Percentiles rank a stretch among this genome's conserved stretches.
Evolutionary conservation across 2,329 filamentous ascomycete genomes (phyloP).

Genomic region (Ceratocystis diversiconidia): DNA sequence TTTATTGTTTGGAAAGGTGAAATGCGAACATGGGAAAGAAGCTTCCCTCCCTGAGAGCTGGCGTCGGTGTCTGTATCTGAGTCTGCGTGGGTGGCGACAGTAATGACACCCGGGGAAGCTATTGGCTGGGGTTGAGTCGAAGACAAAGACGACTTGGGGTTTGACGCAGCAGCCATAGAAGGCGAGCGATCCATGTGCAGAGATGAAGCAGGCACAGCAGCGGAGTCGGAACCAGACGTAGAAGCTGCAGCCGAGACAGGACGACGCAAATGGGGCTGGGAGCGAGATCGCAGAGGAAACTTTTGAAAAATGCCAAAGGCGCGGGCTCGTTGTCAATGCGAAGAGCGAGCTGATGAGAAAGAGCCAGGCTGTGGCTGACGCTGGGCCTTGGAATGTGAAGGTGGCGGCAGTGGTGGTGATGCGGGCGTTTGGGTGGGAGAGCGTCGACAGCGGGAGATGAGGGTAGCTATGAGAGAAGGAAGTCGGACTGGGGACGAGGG

Average conservation of each 20-base stretch:
- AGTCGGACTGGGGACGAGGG: not conserved
- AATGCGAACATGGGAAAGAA: not conserved
- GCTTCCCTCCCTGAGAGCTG: not conserved
- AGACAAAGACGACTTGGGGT: not conserved
- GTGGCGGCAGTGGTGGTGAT: not conserved
- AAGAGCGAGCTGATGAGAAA: slow-evolving; percentile 1
- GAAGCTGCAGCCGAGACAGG: not conserved
- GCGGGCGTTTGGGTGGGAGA: slow-evolving; percentile 2
- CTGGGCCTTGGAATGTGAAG: not conserved
- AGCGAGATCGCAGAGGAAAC: slow-evolving; percentile 12
- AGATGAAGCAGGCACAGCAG: not conserved
- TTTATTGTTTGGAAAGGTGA: not conserved
- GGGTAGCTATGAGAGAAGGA: slow-evolving; percentile 9
- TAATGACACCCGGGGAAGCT: not conserved
- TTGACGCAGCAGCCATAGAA: not conserved
- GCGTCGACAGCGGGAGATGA: slow-evolving; percentile 14
- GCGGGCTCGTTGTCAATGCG: slow-evolving; percentile 17
- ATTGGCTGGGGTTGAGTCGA: not conserved
- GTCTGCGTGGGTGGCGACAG: not conserved
- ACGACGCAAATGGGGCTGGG: slow-evolving; percentile 9
- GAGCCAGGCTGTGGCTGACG: no score
- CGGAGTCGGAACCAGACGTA: not conserved
- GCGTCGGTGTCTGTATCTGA: not conserved
- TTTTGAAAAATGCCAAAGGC: slow-evolving; percentile 17
- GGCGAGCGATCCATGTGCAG: not conserved